phyloP scores from a whole-genome alignment of 208 protist genomes.

The Acanthamoeba sp. region DNA sequence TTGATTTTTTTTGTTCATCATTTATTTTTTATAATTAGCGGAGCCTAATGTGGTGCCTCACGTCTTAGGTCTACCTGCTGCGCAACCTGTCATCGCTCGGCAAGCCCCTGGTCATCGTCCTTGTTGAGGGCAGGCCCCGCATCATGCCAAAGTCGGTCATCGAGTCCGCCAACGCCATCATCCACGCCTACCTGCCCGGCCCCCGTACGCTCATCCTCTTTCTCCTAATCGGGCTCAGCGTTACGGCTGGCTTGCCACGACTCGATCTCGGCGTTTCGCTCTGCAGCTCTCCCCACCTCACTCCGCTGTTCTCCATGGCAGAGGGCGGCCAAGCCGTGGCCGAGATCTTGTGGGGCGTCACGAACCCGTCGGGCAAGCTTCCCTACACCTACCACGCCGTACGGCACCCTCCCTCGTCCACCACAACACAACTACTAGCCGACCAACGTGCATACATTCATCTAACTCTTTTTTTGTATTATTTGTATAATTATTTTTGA shows the following conservation, averaged over 20 bases:
- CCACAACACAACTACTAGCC: background rate
- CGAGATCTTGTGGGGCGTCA: conserved; percentile 66
- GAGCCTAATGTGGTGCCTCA: too few relatives aligned
- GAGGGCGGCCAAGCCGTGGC: conserved; percentile 57
- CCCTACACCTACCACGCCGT: conserved; percentile 76
- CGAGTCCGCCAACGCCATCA: conserved; percentile 38
- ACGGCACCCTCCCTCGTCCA: background rate
- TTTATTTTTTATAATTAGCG: too few relatives aligned
- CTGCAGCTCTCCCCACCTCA: background rate
- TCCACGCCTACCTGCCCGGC: conserved; percentile 65
- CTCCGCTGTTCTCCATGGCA: background rate
- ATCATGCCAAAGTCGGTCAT: conserved; percentile 6
- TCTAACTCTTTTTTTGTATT: too few relatives aligned
- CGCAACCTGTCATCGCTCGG: conserved; percentile 18
- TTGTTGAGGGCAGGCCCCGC: conserved; percentile 49
- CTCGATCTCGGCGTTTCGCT: too few relatives aligned
- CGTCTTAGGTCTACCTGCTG: background rate
- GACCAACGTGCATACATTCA: background rate
- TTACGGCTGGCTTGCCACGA: too few relatives aligned
- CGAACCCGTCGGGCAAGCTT: conserved; percentile 76
- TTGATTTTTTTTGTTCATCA: too few relatives aligned
- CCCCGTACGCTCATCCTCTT: background rate
- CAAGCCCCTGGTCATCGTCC: conserved; percentile 56
- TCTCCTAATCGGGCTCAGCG: background rate
- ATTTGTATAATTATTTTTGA: too few relatives aligned